Evolutionary conservation across 2,329 filamentous ascomycete species (phyloP), one percentile per base, ranked within the genome.

Genomic region (Apiospora saccharicola): DNA sequence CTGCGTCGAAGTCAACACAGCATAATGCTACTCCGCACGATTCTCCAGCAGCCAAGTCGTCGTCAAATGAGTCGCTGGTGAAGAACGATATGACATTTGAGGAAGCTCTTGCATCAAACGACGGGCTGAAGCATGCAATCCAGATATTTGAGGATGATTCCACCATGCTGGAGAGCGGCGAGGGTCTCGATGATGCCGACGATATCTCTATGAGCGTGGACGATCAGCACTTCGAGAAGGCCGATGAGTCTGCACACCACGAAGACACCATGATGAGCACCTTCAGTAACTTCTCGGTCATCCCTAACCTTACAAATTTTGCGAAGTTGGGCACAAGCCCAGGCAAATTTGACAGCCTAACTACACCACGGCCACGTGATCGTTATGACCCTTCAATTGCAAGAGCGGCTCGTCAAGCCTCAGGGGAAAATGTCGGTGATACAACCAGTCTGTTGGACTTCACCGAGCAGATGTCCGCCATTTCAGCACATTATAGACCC

Each of bases 271-370:
- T 92, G 89, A 87, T 94, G 81, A 98, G 94, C 85, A 91, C 89
- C 13, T 98, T 98, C 82, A 98, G 94, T 85, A 91, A 89, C 16
- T 98, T 98, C 82, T 98, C 96, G 1, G 94, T 94, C 12, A 90
- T 98, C 71, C 94, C 94, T 7, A 94, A 96, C 77, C 90, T 96
- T 90, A 96, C 94, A 26, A 91, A 92, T 78, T 94, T 97, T 78
- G 92, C 94, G 12, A 91, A 91, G 75, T 84, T 96, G 71, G 90
- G 91, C 71, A 90, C 92, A 74, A 92, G 88, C 57, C 90, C 91
- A 19, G 84, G 86, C 34, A 92, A 90, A 77, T 81, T 82, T 77
- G 85, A 83, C 74, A 82, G 75, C 74, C 76, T 80, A 74, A 85
- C 78, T 81, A 78, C 74, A 5, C 75, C 81, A 24, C 78, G 83